Percentiles rank a stretch among this genome's conserved stretches.
Evolutionary conservation across 1,284 basidiomycete genomes (phyloP).

Genomic region (Trichosporon faecale): DNA sequence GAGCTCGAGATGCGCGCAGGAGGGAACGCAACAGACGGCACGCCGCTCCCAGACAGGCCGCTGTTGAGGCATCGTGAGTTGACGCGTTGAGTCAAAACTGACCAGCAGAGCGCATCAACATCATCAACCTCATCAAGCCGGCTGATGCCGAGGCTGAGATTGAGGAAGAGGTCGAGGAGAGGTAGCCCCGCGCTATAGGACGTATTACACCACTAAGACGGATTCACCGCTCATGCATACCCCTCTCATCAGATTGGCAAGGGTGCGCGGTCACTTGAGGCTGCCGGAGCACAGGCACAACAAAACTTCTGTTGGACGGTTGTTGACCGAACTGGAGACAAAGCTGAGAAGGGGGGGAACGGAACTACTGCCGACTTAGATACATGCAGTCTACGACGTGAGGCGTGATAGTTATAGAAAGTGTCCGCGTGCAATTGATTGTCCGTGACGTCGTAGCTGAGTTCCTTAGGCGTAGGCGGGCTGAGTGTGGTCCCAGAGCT

Average conservation of each 20-base stretch:
- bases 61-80: slow-evolving; percentile 41
- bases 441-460: not conserved
- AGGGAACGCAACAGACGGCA: slow-evolving; percentile 28
- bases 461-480: not conserved
- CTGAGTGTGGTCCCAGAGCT: not conserved
- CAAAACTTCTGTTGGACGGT: not conserved
- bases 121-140: slow-evolving; percentile 34
- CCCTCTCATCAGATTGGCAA: not conserved
- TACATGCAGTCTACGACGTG: not conserved
- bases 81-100: not conserved
- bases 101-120: slow-evolving; percentile 28
- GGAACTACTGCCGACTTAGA: not conserved
- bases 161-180: slow-evolving; percentile 18
- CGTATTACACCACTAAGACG: not conserved
- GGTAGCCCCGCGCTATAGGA: not conserved
- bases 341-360: too few species aligned
- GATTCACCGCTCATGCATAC: slow-evolving; percentile 3
- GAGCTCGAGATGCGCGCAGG: slow-evolving; percentile 43
- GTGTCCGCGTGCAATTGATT: not conserved
- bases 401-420: not conserved
- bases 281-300: not conserved
- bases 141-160: slow-evolving; percentile 13
- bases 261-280: not conserved
- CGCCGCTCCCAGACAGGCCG: slow-evolving; percentile 31
- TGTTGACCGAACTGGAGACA: too few species aligned